A percentile compares a stretch with the other conserved stretches of the same genome.
Conservation (phyloP, 2,329 filamentous ascomycete species). For the Hansfordia pulvinata region DNA sequence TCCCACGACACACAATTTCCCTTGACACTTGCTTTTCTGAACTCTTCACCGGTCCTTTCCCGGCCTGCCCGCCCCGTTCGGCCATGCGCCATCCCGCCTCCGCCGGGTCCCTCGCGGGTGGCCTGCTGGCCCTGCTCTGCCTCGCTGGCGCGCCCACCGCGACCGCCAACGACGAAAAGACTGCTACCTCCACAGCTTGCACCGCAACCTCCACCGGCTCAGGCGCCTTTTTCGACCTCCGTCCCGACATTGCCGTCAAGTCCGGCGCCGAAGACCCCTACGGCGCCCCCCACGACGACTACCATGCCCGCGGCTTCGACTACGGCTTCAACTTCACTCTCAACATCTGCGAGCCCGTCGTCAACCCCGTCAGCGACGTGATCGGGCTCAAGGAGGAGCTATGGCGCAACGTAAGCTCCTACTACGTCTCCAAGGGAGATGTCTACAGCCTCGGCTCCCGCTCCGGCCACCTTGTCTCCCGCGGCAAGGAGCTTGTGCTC, state of each 20-base stretch:
- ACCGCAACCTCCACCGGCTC: conserved; percentile 41
- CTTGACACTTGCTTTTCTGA: too few relatives aligned
- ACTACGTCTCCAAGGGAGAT: conserved; percentile 53
- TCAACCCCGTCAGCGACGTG: conserved; percentile 48
- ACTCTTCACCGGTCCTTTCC: too few relatives aligned
- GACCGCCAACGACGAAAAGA: conserved; percentile 21
- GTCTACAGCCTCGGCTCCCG: conserved; percentile 64
- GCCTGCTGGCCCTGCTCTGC: conserved; percentile 16
- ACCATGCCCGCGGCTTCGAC: conserved; percentile 59
- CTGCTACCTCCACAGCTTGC: conserved; percentile 32
- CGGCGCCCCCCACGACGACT: conserved; percentile 31
- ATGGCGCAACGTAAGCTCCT: conserved; percentile 68
- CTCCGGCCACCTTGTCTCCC: conserved; percentile 36
- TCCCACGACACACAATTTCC: neutral
- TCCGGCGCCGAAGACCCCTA: conserved; percentile 24
- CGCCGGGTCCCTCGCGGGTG: conserved; percentile 6
- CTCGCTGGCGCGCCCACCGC: conserved; percentile 18
- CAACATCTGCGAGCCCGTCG: conserved; percentile 69
- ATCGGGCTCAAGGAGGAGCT: conserved; percentile 46
- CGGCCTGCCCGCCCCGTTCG: neutral
- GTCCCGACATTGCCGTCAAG: conserved; percentile 35
- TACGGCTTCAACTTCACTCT: conserved; percentile 72
- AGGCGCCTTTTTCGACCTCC: conserved; percentile 45
- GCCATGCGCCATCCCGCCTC: conserved; percentile 13
- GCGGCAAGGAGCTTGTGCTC: conserved; percentile 62